Base-by-base conservation (phyloP, 1,284 basidiomycete genomes). In the Meira miltonrushii region DNA sequence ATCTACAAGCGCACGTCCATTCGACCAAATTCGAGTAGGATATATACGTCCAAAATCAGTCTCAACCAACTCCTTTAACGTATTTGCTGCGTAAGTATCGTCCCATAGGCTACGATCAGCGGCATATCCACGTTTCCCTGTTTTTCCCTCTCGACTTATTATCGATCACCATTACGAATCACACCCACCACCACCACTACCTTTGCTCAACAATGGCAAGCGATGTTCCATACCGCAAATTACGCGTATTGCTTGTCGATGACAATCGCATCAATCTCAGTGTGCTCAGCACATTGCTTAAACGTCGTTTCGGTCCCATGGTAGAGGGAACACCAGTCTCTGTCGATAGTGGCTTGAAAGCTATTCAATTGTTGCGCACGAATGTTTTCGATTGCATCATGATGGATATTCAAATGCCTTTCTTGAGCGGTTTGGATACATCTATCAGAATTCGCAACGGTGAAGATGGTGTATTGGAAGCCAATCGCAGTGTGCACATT, bases 391-490 rank as follows among this genome's bases (percentile, higher is more conserved):
- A 72, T 54, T 56, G 68, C 56, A 66, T 71, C 59, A 59, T 71
- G 39, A 67, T 72, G 65, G 70, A 72, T 57, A 71, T 72, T 11
- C 67, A 72, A 49, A 72, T 72, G 70, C 70, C 70, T 6, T 71
- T 65, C 37, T 61, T 72, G 17, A 58, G 65, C 40, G 70, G 70
- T 33, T 59, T 71, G 48, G 70, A 72, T 11, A 64, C 64, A 55
- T 58, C 68, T 6, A 58, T 62, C 37, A 61, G 70, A 33, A 72
- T 72, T 41, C 64, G 70, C 23, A 58, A 60, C 10, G 66, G 60
- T 41, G 58, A 61, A 41, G 70, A 72, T 33, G 69, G 68, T 60
- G 63, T 72, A 15, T 61, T 72, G 17, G 39, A 41, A 7, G 59
- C 64, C 47, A 72, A 72, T 49, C 56, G 62, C 10, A 54, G 57